Percentiles rank a stretch among this genome's conserved stretches.
phyloP scores from a whole-genome alignment of 192 early-diverging fungal species.

The Mortierella hygrophila region DNA sequence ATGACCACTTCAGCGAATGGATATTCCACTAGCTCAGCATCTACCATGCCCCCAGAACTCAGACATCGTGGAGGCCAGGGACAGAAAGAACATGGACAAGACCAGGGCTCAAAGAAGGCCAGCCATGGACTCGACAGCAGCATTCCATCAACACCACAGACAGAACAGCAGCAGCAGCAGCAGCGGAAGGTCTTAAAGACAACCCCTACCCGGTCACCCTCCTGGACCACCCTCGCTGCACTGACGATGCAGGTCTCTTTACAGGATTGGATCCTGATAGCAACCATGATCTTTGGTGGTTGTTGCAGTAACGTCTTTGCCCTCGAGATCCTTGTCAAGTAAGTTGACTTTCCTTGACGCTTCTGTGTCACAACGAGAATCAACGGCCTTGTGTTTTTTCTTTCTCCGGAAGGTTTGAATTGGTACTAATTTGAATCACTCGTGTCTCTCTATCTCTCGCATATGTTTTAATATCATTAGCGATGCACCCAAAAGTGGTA shows the following conservation, averaged over 20 bases:
- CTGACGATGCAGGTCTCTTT: conserved; percentile 34
- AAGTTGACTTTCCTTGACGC: conserved; percentile 14
- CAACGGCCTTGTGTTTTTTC: not conserved
- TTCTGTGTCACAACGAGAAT: not conserved
- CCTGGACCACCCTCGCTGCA: conserved; percentile 24
- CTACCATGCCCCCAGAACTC: not conserved
- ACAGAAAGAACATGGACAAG: not conserved
- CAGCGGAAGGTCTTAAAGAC: not conserved
- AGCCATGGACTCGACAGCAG: not conserved
- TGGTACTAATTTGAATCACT: not conserved
- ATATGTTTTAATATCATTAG: conserved; percentile 27
- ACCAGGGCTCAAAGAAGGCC: not conserved
- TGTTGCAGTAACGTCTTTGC: conserved; percentile 92
- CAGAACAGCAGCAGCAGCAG: not conserved
- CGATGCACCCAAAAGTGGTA: conserved; percentile 72
- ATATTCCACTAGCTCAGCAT: not conserved
- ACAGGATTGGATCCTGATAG: conserved; percentile 65
- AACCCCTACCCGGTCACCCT: conserved; percentile 1
- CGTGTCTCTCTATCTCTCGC: not conserved
- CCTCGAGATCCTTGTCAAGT: conserved; percentile 83
- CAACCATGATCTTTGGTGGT: conserved; percentile 85
- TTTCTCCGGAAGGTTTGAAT: not conserved
- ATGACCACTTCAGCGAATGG: not conserved
- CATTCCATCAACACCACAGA: not conserved
- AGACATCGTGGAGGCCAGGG: not conserved